Evolutionary conservation across 2,329 filamentous ascomycete species (phyloP).

Genomic region (Diplocarpon rosae): DNA sequence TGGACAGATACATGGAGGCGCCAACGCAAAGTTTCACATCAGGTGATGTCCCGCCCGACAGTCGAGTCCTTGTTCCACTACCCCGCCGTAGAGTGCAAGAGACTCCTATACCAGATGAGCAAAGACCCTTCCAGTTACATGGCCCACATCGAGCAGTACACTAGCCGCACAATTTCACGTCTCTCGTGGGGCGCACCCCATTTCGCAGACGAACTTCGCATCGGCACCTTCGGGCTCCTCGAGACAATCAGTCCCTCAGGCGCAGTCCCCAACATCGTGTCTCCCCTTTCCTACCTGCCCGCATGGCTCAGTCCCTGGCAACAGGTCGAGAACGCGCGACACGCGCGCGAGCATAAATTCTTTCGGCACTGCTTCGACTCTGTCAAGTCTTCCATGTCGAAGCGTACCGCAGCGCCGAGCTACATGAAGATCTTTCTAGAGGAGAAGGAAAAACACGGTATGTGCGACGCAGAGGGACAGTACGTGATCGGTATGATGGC

Average conservation of each 20-base stretch:
- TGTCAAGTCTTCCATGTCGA: slow-evolving; percentile 28
- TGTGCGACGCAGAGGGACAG: slow-evolving; percentile 30
- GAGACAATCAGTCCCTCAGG: slow-evolving; percentile 36
- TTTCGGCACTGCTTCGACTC: slow-evolving; percentile 30
- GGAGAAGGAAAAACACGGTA: slow-evolving; percentile 25
- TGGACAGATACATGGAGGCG: slow-evolving; percentile 36
- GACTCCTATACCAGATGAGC: slow-evolving; percentile 32
- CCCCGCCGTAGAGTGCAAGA: slow-evolving; percentile 30
- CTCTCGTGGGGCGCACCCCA: slow-evolving; percentile 36
- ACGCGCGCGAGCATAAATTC: slow-evolving; percentile 31
- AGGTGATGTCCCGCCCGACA: slow-evolving; percentile 32
- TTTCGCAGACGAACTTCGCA: slow-evolving; percentile 31
- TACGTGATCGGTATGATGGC: slow-evolving; percentile 39
- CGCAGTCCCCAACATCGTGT: slow-evolving; percentile 36
- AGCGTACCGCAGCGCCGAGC: slow-evolving; percentile 29
- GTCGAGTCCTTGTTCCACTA: slow-evolving; percentile 32
- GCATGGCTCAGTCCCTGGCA: slow-evolving; percentile 34
- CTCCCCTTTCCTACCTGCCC: slow-evolving; percentile 34
- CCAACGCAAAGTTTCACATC: slow-evolving; percentile 35
- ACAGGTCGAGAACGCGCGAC: slow-evolving; percentile 32
- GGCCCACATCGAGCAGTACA: slow-evolving; percentile 38
- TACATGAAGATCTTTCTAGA: slow-evolving; percentile 34
- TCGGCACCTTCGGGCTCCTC: slow-evolving; percentile 36
- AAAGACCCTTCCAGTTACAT: slow-evolving; percentile 33
- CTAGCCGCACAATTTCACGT: slow-evolving; percentile 34